Evolutionary conservation across 805 yeast species (phyloP).

Genomic region (Candida sakaeoensis): DNA sequence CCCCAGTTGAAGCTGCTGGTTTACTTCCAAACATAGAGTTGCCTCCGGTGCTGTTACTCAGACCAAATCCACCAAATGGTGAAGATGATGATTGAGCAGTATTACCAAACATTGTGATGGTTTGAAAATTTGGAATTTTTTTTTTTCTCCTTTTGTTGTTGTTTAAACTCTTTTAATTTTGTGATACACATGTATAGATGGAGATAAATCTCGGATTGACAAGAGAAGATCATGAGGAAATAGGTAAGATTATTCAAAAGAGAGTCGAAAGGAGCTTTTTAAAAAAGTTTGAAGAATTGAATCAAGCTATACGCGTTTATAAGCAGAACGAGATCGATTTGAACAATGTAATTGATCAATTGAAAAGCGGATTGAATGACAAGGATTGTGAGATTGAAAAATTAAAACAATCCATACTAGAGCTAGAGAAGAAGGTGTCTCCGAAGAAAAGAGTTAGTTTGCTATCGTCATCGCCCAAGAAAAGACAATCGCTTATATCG

Average conservation of each 20-base stretch:
- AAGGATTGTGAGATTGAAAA: background rate
- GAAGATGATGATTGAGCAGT: slow-evolving; percentile 3
- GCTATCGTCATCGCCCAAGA: background rate
- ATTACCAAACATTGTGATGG: slow-evolving; percentile 4
- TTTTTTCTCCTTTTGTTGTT: slow-evolving; percentile 1
- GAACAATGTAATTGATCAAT: background rate
- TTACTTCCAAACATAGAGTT: slow-evolving; percentile 18
- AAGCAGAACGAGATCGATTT: background rate
- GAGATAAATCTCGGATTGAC: background rate
- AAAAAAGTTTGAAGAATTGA: background rate
- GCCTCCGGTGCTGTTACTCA: background rate
- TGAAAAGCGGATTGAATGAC: background rate
- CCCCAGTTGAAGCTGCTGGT: slow-evolving; percentile 8
- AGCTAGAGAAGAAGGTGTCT: too few species aligned
- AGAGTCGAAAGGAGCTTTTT: background rate
- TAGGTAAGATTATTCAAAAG: background rate
- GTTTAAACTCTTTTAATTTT: background rate
- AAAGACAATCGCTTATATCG: background rate
- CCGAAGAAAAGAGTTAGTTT: too few species aligned
- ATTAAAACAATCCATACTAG: background rate
- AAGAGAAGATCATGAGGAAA: slow-evolving; percentile 1
- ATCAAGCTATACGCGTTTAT: background rate
- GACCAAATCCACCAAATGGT: slow-evolving; percentile 26
- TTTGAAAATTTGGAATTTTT: background rate
- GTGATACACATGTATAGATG: background rate